Percentiles rank a stretch among this genome's conserved stretches.
Conservation (phyloP, 2,329 filamentous ascomycete genomes). For the Monosporascus cannonballus region DNA sequence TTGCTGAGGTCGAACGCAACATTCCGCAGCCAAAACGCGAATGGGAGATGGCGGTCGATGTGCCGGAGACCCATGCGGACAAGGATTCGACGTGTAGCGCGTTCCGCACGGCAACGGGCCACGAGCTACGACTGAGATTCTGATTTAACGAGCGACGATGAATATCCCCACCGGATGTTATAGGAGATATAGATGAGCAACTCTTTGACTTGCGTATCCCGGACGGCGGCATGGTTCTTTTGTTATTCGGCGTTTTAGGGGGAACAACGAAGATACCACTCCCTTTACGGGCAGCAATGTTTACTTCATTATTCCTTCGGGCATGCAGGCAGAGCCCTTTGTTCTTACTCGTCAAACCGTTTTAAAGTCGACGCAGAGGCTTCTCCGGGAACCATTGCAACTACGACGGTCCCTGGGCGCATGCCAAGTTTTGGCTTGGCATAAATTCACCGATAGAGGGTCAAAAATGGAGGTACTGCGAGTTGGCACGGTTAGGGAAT, state of each 20-base stretch:
- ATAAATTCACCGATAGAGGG: background rate
- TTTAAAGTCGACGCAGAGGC: background rate
- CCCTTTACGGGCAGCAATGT: constrained; percentile 15
- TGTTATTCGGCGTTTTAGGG: constrained; percentile 21
- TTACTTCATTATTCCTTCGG: constrained; percentile 12
- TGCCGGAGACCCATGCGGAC: constrained; percentile 27
- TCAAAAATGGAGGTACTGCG: background rate
- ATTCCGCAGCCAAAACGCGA: constrained; percentile 43
- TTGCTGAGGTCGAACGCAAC: constrained; percentile 38
- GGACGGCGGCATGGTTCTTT: constrained; percentile 11
- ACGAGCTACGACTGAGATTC: constrained; percentile 42
- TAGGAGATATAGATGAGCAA: constrained; percentile 10
- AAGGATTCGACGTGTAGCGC: constrained; percentile 24
- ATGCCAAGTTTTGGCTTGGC: background rate
- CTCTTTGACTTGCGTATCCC: constrained; percentile 10
- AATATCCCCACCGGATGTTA: background rate
- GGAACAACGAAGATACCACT: constrained; percentile 24
- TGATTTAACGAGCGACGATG: constrained; percentile 23
- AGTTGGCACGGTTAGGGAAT: background rate
- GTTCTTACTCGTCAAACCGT: background rate
- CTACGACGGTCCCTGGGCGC: background rate
- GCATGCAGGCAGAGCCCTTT: background rate
- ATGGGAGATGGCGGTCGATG: constrained; percentile 57
- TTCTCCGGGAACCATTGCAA: background rate
- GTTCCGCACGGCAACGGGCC: constrained; percentile 26